phyloP scores from a whole-genome alignment of 2,329 filamentous ascomycete species.

The Arachnopeziza araneosa region DNA sequence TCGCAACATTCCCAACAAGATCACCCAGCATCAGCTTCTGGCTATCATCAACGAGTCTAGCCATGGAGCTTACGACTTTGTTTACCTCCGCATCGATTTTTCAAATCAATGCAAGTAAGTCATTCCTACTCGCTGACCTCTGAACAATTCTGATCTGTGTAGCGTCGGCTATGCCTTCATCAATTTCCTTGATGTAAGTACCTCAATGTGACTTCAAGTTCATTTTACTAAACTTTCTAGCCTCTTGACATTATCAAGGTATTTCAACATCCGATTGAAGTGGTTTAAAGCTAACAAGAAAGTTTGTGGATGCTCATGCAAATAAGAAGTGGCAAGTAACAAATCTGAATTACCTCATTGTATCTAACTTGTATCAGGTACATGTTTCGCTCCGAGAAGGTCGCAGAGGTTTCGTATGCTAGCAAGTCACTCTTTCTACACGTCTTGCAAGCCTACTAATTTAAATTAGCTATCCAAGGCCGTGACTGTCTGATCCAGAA shows the following conservation, averaged over 20 bases:
- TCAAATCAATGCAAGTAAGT: slow-evolving; percentile 77
- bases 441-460: slow-evolving; percentile 15
- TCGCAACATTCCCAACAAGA: slow-evolving; percentile 89
- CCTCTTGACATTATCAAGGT: slow-evolving; percentile 69
- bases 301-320: slow-evolving; percentile 67
- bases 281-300: slow-evolving; percentile 25
- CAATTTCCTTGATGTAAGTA: slow-evolving; percentile 76
- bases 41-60: slow-evolving; percentile 71
- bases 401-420: slow-evolving; percentile 91
- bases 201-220: neutral
- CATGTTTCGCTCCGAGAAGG: slow-evolving; percentile 76
- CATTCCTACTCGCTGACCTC: neutral
- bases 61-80: slow-evolving; percentile 83
- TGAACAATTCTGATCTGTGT: slow-evolving; percentile 30
- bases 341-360: neutral
- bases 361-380: slow-evolving; percentile 44
- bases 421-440: slow-evolving; percentile 49
- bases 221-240: slow-evolving; percentile 41
- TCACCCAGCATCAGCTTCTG: slow-evolving; percentile 74
- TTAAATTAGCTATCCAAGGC: slow-evolving; percentile 71
- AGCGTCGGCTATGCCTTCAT: slow-evolving; percentile 97
- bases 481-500: slow-evolving; percentile 88
- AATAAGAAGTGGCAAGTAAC: slow-evolving; percentile 61
- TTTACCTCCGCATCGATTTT: slow-evolving; percentile 90
- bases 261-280: slow-evolving; percentile 4